These are phyloP conservation scores for Tulasnella calospora DNA, from an alignment of 768 basidiomycete species.

Conservation along the genomic window DNA sequence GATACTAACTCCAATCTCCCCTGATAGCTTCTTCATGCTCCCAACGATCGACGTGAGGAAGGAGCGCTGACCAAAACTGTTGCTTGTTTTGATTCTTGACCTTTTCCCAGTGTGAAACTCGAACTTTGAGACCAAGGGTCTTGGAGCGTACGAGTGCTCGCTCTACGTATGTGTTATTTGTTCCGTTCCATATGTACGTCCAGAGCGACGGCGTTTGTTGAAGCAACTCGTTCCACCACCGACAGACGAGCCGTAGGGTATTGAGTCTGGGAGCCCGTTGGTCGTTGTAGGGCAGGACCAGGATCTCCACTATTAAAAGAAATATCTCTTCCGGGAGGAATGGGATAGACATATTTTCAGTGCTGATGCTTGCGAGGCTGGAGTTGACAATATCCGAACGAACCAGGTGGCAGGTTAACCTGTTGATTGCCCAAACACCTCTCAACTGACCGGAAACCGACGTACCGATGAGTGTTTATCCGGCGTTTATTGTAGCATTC, in stretches of 20 bases:
- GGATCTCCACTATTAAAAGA: neutral
- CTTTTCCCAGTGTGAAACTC: neutral
- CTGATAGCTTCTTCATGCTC: neutral
- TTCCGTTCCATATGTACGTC: constrained; percentile 1
- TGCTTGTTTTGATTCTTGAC: neutral
- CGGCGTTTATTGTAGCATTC: too few relatives aligned
- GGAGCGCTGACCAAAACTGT: neutral
- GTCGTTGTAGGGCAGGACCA: neutral
- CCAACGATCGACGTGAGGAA: neutral
- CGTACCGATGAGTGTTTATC: too few relatives aligned
- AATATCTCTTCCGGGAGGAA: neutral
- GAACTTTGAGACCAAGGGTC: neutral
- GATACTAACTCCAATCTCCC: neutral
- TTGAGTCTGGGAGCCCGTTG: neutral
- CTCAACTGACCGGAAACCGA: too few relatives aligned
- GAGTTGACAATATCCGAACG: too few relatives aligned
- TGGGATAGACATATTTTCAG: neutral
- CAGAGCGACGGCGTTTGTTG: neutral
- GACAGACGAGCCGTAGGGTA: neutral
- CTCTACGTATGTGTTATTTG: neutral
- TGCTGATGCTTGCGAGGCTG: too few relatives aligned
- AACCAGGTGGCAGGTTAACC: too few relatives aligned
- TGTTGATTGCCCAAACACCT: too few relatives aligned
- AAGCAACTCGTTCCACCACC: neutral
- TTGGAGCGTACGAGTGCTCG: neutral